Percentiles rank a stretch among this genome's conserved stretches.
Conservation (phyloP, 805 yeast genomes). For the Schizosaccharomyces octosporus region DNA sequence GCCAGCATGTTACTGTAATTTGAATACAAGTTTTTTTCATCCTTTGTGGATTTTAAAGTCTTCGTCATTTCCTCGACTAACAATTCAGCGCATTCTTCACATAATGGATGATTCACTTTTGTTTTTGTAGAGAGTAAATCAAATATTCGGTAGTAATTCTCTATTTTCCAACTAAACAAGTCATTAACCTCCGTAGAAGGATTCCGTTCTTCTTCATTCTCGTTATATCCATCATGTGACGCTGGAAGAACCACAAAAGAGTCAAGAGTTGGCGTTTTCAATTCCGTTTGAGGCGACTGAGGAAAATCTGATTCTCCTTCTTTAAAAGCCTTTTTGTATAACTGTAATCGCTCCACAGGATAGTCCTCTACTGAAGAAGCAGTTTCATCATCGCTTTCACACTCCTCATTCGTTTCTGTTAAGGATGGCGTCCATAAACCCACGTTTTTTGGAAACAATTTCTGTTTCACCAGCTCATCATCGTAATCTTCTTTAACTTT, state of each 20-base stretch:
- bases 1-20: slow-evolving; percentile 42
- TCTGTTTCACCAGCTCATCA: background rate
- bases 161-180: slow-evolving; percentile 7
- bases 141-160: slow-evolving; percentile 36
- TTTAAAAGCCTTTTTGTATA: background rate
- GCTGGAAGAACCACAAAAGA: slow-evolving; percentile 1
- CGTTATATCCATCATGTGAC: background rate
- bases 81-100: slow-evolving; percentile 56
- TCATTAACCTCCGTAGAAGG: slow-evolving; percentile 6
- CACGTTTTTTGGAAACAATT: background rate
- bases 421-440: background rate
- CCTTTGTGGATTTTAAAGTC: slow-evolving; percentile 46
- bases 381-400: background rate
- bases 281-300: background rate
- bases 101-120: slow-evolving; percentile 66
- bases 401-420: background rate
- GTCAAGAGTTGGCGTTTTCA: background rate
- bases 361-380: background rate
- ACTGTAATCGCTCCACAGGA: background rate
- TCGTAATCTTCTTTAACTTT: background rate
- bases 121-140: slow-evolving; percentile 46
- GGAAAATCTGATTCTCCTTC: background rate
- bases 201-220: background rate
- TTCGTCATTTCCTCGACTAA: slow-evolving; percentile 38
- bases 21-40: slow-evolving; percentile 56